phyloP scores from a whole-genome alignment of 805 yeast species.

The Schizosaccharomyces cryophilus region DNA sequence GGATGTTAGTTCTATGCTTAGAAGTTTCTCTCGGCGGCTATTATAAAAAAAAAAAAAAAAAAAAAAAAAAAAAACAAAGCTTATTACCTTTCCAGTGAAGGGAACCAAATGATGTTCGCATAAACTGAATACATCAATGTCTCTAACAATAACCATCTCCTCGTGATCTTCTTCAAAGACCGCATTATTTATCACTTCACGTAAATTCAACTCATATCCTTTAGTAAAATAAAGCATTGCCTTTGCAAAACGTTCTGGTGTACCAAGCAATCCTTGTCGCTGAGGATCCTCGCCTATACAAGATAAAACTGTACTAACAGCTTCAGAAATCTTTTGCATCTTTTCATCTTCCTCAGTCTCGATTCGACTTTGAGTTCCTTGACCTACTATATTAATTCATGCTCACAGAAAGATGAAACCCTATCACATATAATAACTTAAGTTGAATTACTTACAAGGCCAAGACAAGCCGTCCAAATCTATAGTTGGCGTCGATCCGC shows the following conservation, averaged over 20 bases:
- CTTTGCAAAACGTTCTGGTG: slow-evolving; percentile 88
- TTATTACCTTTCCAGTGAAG: slow-evolving; percentile 48
- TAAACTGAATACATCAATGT: slow-evolving; percentile 70
- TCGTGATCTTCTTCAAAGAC: slow-evolving; percentile 96
- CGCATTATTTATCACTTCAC: slow-evolving; percentile 80
- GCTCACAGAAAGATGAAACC: neutral
- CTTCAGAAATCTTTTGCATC: slow-evolving; percentile 46
- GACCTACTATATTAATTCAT: neutral
- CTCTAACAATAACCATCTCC: slow-evolving; percentile 94
- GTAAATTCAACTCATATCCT: slow-evolving; percentile 84
- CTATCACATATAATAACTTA: neutral
- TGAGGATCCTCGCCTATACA: slow-evolving; percentile 81
- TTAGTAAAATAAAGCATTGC: slow-evolving; percentile 91
- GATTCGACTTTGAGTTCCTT: neutral
- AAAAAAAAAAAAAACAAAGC: no score
- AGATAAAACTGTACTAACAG: slow-evolving; percentile 42
- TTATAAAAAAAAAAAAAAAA: no score
- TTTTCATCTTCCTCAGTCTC: neutral
- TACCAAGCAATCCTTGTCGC: slow-evolving; percentile 74
- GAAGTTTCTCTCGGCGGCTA: neutral
- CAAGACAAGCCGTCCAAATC: slow-evolving; percentile 2
- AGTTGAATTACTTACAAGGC: neutral
- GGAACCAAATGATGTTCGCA: slow-evolving; percentile 98
- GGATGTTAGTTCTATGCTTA: neutral
- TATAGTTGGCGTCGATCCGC: neutral